Conservation (phyloP, 2,329 filamentous ascomycete species). For the Fusarium agapanthi region DNA sequence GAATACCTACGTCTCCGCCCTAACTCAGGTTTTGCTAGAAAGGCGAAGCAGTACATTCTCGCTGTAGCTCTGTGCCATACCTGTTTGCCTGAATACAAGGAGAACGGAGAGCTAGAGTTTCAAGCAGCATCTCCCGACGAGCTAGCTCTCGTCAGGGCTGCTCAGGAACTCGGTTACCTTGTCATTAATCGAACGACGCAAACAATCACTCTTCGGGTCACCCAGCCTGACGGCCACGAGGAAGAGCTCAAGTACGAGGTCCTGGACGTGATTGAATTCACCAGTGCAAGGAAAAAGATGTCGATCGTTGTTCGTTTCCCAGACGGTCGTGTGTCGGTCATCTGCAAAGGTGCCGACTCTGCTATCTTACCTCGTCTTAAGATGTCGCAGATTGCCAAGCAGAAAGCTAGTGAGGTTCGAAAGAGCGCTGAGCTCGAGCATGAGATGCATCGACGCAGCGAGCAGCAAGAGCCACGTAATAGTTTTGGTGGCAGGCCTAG, state of each 20-base stretch:
- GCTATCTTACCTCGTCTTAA: constrained; percentile 81
- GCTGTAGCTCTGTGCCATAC: constrained; percentile 90
- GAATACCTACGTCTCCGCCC: constrained; percentile 80
- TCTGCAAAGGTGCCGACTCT: constrained; percentile 92
- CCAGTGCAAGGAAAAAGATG: constrained; percentile 89
- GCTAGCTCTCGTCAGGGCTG: constrained; percentile 83
- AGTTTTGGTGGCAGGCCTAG: constrained; percentile 65
- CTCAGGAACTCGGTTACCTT: constrained; percentile 84
- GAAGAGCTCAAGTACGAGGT: constrained; percentile 77
- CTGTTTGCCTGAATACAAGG: constrained; percentile 80
- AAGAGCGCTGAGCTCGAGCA: constrained; percentile 68
- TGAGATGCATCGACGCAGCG: constrained; percentile 63
- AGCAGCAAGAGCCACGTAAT: constrained; percentile 62
- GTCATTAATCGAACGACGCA: constrained; percentile 78
- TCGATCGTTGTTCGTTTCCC: constrained; percentile 88
- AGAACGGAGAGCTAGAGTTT: constrained; percentile 75
- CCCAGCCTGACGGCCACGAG: constrained; percentile 47
- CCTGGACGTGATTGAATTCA: constrained; percentile 90
- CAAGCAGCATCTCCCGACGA: constrained; percentile 93
- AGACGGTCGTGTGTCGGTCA: constrained; percentile 80
- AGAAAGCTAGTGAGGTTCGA: constrained; percentile 75
- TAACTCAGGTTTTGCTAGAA: constrained; percentile 78
- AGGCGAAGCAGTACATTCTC: constrained; percentile 83
- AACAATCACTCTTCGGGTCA: constrained; percentile 65
- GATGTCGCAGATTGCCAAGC: constrained; percentile 74